Base-by-base conservation (phyloP, 768 basidiomycete genomes). In the Suillus lakei region DNA sequence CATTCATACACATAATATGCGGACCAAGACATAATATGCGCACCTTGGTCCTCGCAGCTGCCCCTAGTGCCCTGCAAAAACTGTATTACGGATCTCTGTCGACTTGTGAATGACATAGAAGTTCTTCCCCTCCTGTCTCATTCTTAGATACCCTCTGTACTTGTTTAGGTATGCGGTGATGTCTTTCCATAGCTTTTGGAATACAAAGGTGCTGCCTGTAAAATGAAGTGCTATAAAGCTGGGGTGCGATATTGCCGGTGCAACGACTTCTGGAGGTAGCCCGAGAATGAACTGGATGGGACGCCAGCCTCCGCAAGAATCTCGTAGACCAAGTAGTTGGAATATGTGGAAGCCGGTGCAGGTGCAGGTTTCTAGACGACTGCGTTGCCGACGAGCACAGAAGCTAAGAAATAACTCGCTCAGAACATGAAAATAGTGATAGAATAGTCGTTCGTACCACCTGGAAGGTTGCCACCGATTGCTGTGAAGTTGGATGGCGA, bases 61-160 rank as follows among this genome's bases (percentile, higher is more conserved):
- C 85, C 92, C 63, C 98, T 85, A 66, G 99, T 85, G 60, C 84
- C 87, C 80, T 99, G 97, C 55, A 92, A 69, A n/a, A 59, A 93
- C 98, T n/a, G 96, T 94, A 69, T 96, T 96, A 75, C 82, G 83
- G 62, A 98, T 79, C 71, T 98, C 93, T 43, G 96, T 96, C 16
- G 89, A 90, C 62, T 85, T 82, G 78, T 99, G 98, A 56, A 99
- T 82, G 54, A 99, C 69, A 79, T 99, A 98, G 84, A 96, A 99
- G 84, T 99, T 99, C 86, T 99, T 99, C n/a, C 64, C 98, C 97
- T 34, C 95, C 95, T 9, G 97, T 99, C 84, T 99, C 97, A 99
- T 92, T 73, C 97, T 86, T 0, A 98, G 98, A 80, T 98, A 99
- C 15, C 88, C 83, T 71, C 81, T 87, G 84, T 99, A 99, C 56